Evolutionary conservation across 2,329 filamentous ascomycete genomes (phyloP).

Genomic region (Drechslera avenae): DNA sequence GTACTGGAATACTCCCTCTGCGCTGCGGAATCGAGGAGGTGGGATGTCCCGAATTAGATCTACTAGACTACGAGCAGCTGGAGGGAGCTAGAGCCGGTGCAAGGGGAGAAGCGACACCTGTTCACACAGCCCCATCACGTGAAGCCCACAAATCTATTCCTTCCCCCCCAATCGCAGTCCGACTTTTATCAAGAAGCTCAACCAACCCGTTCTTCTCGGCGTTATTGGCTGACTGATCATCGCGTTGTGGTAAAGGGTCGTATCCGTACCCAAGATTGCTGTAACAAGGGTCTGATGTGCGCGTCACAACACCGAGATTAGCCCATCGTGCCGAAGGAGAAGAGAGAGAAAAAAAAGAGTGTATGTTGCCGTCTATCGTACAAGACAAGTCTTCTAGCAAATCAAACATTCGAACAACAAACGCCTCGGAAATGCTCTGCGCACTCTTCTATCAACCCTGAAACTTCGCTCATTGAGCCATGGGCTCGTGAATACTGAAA

Average conservation of each 20-base stretch:
- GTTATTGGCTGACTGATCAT: neutral
- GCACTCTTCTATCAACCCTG: slow-evolving; percentile 39
- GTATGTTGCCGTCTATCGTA: neutral
- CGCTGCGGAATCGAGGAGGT: slow-evolving; percentile 28
- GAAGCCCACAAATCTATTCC: slow-evolving; percentile 11
- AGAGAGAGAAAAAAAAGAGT: no score
- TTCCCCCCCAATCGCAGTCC: slow-evolving; percentile 1
- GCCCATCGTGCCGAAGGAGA: neutral
- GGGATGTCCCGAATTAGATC: slow-evolving; percentile 36
- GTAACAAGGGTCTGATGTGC: no score
- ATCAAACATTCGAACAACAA: slow-evolving; percentile 2
- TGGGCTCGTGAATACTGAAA: slow-evolving; percentile 32
- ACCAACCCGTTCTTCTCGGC: no score
- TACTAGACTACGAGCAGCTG: slow-evolving; percentile 19
- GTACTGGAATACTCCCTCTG: slow-evolving; percentile 27
- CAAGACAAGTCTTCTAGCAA: slow-evolving; percentile 9
- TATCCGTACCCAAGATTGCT: no score
- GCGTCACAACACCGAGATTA: neutral
- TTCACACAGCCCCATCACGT: slow-evolving; percentile 16
- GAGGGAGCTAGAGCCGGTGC: slow-evolving; percentile 20
- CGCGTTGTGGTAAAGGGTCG: no score
- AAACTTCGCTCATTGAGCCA: slow-evolving; percentile 27
- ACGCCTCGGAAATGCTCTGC: slow-evolving; percentile 30
- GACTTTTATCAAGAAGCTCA: no score
- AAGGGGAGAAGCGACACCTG: slow-evolving; percentile 24